These are phyloP conservation scores for Termitomyces sp. DNA, from an alignment of 768 basidiomycete species.

Conservation along the genomic window DNA sequence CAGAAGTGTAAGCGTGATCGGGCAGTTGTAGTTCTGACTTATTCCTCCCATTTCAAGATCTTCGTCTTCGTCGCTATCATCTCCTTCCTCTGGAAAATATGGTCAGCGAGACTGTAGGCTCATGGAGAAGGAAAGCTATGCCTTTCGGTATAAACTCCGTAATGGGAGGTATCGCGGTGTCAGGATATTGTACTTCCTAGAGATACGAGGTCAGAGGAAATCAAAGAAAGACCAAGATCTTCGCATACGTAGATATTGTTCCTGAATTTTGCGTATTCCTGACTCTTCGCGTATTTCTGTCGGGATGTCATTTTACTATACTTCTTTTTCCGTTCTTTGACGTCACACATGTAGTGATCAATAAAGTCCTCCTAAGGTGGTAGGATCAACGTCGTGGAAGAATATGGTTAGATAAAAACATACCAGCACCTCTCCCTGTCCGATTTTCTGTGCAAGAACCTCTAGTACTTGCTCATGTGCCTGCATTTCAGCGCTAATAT, in stretches of 20 bases:
- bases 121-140: constrained; percentile 18
- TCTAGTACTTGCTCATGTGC: constrained; percentile 49
- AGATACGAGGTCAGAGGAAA: not conserved
- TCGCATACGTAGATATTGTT: constrained; percentile 54
- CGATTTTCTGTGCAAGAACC: constrained; percentile 50
- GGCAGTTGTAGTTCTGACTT: constrained; percentile 80
- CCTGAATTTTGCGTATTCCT: constrained; percentile 56
- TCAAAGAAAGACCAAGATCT: not conserved
- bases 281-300: constrained; percentile 69
- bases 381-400: not conserved
- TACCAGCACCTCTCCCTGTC: constrained; percentile 55
- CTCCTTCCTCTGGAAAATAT: constrained; percentile 60
- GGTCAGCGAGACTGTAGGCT: not conserved
- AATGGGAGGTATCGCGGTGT: constrained; percentile 69
- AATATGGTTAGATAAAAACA: constrained; percentile 18
- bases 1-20: constrained; percentile 62
- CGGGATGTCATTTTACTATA: constrained; percentile 62
- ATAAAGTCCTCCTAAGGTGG: constrained; percentile 42
- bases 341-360: constrained; percentile 43
- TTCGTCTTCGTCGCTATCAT: constrained; percentile 79
- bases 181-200: constrained; percentile 68
- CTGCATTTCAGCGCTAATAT: constrained; percentile 56
- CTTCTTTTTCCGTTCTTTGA: constrained; percentile 33
- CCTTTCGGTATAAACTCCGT: constrained; percentile 69
- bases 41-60: constrained; percentile 87